phyloP scores from a whole-genome alignment of 2,329 filamentous ascomycete species.

The Trichoderma brevicompactum region DNA sequence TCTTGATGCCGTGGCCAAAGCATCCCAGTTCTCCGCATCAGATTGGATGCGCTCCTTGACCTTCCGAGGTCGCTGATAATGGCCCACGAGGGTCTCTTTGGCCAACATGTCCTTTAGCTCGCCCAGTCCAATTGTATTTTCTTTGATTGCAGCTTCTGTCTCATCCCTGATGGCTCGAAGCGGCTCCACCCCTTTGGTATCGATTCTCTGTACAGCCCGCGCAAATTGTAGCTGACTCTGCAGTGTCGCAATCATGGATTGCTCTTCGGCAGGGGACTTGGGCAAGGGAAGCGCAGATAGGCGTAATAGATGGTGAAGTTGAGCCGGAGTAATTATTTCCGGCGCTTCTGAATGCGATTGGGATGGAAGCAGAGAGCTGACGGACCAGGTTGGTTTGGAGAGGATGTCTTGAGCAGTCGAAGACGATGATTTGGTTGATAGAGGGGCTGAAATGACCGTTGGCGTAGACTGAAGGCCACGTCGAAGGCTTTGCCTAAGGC shows the following conservation, averaged over 20 bases:
- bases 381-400: constrained; percentile 79
- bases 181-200: constrained; percentile 74
- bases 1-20: constrained; percentile 66
- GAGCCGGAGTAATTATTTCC: constrained; percentile 62
- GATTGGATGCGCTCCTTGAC: constrained; percentile 44
- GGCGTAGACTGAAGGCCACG: constrained; percentile 23
- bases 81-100: constrained; percentile 65
- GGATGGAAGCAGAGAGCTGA: constrained; percentile 67
- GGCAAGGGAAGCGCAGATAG: constrained; percentile 86
- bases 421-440: constrained; percentile 31
- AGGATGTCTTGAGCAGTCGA: constrained; percentile 55
- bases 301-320: constrained; percentile 82
- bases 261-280: constrained; percentile 63
- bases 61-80: constrained; percentile 52
- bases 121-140: constrained; percentile 63
- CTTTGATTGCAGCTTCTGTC: constrained; percentile 63
- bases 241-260: constrained; percentile 73
- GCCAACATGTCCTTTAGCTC: constrained; percentile 60
- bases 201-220: constrained; percentile 77
- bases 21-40: constrained; percentile 69
- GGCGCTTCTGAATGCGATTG: constrained; percentile 35
- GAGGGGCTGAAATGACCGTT: constrained; percentile 30
- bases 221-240: constrained; percentile 88
- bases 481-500: constrained; percentile 35
- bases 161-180: constrained; percentile 83